A percentile compares a stretch with the other conserved stretches of the same genome.
Conservation (phyloP, 768 basidiomycete species). For the Wakefieldia striispora region DNA sequence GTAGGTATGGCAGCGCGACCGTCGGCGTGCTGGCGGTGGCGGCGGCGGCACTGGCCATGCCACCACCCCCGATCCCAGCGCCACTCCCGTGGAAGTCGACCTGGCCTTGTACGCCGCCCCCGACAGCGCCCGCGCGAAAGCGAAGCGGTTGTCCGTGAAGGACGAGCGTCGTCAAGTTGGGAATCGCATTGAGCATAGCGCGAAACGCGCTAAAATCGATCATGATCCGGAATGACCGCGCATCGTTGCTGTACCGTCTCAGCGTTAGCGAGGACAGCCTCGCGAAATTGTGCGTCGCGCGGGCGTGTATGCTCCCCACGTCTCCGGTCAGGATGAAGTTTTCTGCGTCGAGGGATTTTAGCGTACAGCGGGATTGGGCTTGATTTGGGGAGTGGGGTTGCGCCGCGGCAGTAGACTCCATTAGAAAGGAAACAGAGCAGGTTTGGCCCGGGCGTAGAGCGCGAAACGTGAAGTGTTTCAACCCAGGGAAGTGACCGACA, state of each 20-base stretch:
- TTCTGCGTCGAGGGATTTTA: constrained; percentile 29
- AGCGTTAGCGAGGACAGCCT: constrained; percentile 26
- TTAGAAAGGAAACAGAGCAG: constrained; percentile 26
- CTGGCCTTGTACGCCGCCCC: constrained; percentile 6
- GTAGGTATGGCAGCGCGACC: constrained; percentile 26
- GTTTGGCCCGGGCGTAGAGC: constrained; percentile 31
- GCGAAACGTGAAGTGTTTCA: constrained; percentile 30
- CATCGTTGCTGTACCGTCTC: constrained; percentile 27
- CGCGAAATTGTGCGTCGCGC: constrained; percentile 15
- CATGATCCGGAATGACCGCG: constrained; percentile 27
- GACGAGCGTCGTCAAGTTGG: constrained; percentile 24
- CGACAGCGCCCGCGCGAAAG: constrained; percentile 19
- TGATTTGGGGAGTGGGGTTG: constrained; percentile 2
- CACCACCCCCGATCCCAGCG: not conserved
- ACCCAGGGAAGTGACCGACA: constrained; percentile 13
- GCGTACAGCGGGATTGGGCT: constrained; percentile 7
- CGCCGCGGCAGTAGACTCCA: constrained; percentile 5
- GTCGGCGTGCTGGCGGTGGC: not conserved
- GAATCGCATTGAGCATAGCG: constrained; percentile 21
- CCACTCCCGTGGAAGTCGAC: not conserved
- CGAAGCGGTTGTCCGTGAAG: constrained; percentile 29
- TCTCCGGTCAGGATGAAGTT: constrained; percentile 27
- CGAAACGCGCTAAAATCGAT: constrained; percentile 28
- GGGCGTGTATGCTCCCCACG: constrained; percentile 11
- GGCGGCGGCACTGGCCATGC: not conserved